Base-by-base conservation (phyloP, 176 grass and related monocot genomes). In the Zea mays region DNA sequence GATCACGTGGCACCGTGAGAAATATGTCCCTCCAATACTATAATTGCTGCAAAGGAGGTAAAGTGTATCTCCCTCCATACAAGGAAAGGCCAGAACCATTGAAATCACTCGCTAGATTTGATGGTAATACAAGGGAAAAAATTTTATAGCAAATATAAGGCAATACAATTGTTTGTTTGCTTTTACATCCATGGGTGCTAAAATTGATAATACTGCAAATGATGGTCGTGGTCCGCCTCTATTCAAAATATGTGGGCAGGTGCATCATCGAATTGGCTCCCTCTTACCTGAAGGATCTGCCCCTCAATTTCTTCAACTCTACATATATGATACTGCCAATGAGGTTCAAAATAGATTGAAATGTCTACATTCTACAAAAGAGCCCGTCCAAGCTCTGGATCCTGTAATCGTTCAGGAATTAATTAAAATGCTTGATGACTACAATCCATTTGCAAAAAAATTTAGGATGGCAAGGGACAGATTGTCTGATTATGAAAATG, bases 301-400 rank as follows among this genome's bases (percentile, higher is more conserved):
- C 1, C 55, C 55, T 1, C 7, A 58, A 1, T 58, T 20, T 3
- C 20, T 58, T 9, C 55, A 58, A 19, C 7, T 58, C 0, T 58
- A 58, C 10, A 8, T 58, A 0, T 58, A 58, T 21, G n/a, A 58
- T 2, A 58, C 55, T 2, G 0, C 55, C 0, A 20, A 58, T 4
- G 55, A 58, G 7, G 7, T 58, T 0, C 0, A 1, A 1, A 58
- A 58, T 1, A 58, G 55, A 9, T 3, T 58, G 0, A 15, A 5
- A 6, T 14, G 15, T 0, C 0, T 55, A 2, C 3, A 17, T 17
- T 0, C 51, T 1, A 4, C 4, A 17, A 15, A 55, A 6, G n/a
- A 4, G 2, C 0, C 3, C 1, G 0, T 1, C 2, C 0, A 8
- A 19, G 5, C 16, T 1, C 5, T 56, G 0, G 52, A n/a, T 2